Evolutionary conservation across 768 basidiomycete species (phyloP), one percentile per base, ranked within the genome.

Genomic region (Lactifluus pinguis): DNA sequence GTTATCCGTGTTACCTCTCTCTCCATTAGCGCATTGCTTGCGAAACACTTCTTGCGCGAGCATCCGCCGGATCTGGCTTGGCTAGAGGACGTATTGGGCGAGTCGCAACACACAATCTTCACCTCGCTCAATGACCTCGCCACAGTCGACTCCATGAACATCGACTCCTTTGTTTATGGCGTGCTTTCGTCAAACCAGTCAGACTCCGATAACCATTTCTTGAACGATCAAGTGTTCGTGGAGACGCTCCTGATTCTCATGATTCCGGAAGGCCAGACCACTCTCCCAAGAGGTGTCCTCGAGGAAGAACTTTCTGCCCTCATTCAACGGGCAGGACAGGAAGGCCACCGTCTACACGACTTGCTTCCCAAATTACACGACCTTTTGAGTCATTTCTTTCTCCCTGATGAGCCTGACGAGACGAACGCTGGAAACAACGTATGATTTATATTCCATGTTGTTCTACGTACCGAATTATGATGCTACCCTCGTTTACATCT

Each of bases 1-100:
- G 10, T 44, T 14, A 34, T 57, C 36, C 55, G 55, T n/a, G 14
- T 57, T 44, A 21, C 29, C 7, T 34, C 60, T 45, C 60, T 49
- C 38, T 56, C 55, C 25, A 52, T 48, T 14, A 52, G 60, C 9
- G 60, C 60, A 14, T 48, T 61, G 44, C 55, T 61, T 14, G 55
- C 60, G 19, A 51, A 51, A 13, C 54, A 39, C n/a, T 4, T 61
- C 29, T 17, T 61, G 17, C 60, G 39, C 29, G 39, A 53, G 53
- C n/a, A 21, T 32, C 42, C 49, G 29, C 49, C 60, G 6, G 54
- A 50, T 21, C 54, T 61, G 1, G 54, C 60, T 19, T 61, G 60
- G 60, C 25, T 61, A 13, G 41, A 45, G 0, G 60, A 55, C 2
- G 53, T 51, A 4, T 19, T 55, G 21, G 60, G 54, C 21, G 39